Evolutionary conservation across 805 yeast genomes (phyloP).

Genomic region (Candida vartiovaarae): DNA sequence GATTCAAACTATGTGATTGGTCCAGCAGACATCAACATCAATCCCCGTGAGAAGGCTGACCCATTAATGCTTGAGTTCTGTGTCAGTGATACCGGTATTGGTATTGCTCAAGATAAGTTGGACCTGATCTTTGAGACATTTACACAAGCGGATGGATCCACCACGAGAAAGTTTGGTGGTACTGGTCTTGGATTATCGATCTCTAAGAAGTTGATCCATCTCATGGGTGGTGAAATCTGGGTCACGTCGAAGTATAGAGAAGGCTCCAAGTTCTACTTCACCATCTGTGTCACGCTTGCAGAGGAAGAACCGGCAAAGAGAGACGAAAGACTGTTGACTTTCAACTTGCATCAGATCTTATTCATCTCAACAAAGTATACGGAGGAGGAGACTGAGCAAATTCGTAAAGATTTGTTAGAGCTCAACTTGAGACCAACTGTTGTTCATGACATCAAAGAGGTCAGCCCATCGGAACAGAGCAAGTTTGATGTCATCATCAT

Average conservation of each 20-base stretch:
- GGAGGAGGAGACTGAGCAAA: slow-evolving; percentile 40
- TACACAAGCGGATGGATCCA: slow-evolving; percentile 91
- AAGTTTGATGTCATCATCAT: slow-evolving; percentile 77
- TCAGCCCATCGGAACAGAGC: slow-evolving; percentile 42
- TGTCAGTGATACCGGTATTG: slow-evolving; percentile 87
- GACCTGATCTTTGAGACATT: slow-evolving; percentile 84
- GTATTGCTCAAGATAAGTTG: slow-evolving; percentile 77
- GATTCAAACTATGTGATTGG: slow-evolving; percentile 24
- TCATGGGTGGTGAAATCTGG: slow-evolving; percentile 95
- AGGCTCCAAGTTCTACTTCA: slow-evolving; percentile 80
- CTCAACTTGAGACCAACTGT: slow-evolving; percentile 59
- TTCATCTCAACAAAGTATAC: slow-evolving; percentile 63
- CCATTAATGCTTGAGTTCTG: slow-evolving; percentile 67
- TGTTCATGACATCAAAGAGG: slow-evolving; percentile 49
- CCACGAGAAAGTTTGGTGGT: slow-evolving; percentile 89
- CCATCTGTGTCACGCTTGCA: slow-evolving; percentile 73
- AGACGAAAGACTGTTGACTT: slow-evolving; percentile 64
- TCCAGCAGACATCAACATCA: slow-evolving; percentile 17
- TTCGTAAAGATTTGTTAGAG: slow-evolving; percentile 42
- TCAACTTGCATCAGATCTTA: slow-evolving; percentile 60
- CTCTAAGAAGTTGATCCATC: slow-evolving; percentile 77
- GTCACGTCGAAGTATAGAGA: slow-evolving; percentile 73
- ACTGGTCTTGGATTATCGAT: slow-evolving; percentile 86
- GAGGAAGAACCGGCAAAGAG: slow-evolving; percentile 50
- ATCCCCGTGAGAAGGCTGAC: slow-evolving; percentile 13